phyloP scores from a whole-genome alignment of 345 rosid species.

The Syzygium grande region DNA sequence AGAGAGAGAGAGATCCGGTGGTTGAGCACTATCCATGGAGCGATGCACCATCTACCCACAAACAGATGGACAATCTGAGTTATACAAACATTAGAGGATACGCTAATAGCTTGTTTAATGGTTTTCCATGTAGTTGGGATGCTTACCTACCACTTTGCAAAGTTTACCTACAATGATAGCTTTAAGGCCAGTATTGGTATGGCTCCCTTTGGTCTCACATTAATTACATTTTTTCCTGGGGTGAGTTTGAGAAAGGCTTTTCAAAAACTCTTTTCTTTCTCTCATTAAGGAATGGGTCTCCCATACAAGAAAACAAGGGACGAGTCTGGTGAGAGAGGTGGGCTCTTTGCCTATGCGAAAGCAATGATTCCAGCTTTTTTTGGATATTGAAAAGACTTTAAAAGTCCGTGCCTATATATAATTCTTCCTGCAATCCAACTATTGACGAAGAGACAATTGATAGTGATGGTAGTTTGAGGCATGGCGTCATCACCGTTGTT shows the following conservation, averaged over 20 bases:
- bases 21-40: not conserved
- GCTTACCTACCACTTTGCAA: too few relatives aligned
- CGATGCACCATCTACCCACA: not conserved
- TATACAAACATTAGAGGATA: too few relatives aligned
- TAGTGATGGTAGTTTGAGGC: not conserved
- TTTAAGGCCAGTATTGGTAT: too few relatives aligned
- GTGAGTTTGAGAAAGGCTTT: not conserved
- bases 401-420: not conserved
- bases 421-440: not conserved
- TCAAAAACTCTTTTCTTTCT: not conserved
- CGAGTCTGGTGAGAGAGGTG: rapidly evolving
- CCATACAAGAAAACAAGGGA: not conserved
- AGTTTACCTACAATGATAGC: too few relatives aligned
- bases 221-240: not conserved
- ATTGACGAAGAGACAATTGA: not conserved
- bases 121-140: too few relatives aligned
- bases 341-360: rapidly evolving
- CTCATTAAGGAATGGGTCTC: not conserved
- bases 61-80: too few relatives aligned
- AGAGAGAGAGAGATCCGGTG: not conserved
- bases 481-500: not conserved
- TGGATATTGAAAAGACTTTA: not conserved
- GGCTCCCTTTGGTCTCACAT: too few relatives aligned
- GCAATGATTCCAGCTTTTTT: not conserved
- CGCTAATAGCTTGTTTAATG: too few relatives aligned